Conservation (phyloP, 2,329 filamentous ascomycete genomes). For the Graphilbum fragrans region DNA sequence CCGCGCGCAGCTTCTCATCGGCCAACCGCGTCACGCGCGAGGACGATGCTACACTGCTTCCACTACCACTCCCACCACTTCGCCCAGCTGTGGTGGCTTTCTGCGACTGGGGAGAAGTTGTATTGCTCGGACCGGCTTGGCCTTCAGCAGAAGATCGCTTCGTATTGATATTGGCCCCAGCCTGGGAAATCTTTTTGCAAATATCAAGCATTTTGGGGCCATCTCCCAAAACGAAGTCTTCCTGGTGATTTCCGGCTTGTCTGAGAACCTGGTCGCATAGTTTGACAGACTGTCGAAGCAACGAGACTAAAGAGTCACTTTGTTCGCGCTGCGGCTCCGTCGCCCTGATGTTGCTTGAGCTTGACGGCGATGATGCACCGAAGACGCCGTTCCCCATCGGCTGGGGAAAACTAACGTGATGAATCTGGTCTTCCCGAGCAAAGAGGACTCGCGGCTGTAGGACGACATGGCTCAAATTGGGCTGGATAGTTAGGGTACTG, state of each 20-base stretch:
- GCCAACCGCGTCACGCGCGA: neutral
- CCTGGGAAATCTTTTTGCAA: slow-evolving; percentile 17
- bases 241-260: slow-evolving; percentile 8
- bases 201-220: slow-evolving; percentile 19
- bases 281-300: slow-evolving; percentile 15
- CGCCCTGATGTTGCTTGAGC: neutral
- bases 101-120: no score
- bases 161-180: slow-evolving; percentile 6
- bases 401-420: slow-evolving; percentile 18
- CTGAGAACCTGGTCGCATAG: slow-evolving; percentile 21
- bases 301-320: neutral
- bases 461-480: slow-evolving; percentile 18
- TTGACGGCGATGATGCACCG: no score
- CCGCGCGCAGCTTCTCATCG: slow-evolving; percentile 2
- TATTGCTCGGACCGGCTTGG: neutral
- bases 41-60: neutral
- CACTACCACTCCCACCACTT: neutral
- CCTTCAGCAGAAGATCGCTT: neutral
- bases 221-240: slow-evolving; percentile 13
- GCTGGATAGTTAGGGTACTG: slow-evolving; percentile 18
- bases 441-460: slow-evolving; percentile 21
- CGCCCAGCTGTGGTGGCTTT: no score
- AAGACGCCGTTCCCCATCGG: neutral
- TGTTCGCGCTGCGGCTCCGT: neutral
- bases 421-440: slow-evolving; percentile 20